Percentiles rank a stretch among this genome's conserved stretches.
These are phyloP conservation scores for Colletotrichum sublineola DNA, from an alignment of 2,329 filamentous ascomycete genomes.

Conservation along the genomic window DNA sequence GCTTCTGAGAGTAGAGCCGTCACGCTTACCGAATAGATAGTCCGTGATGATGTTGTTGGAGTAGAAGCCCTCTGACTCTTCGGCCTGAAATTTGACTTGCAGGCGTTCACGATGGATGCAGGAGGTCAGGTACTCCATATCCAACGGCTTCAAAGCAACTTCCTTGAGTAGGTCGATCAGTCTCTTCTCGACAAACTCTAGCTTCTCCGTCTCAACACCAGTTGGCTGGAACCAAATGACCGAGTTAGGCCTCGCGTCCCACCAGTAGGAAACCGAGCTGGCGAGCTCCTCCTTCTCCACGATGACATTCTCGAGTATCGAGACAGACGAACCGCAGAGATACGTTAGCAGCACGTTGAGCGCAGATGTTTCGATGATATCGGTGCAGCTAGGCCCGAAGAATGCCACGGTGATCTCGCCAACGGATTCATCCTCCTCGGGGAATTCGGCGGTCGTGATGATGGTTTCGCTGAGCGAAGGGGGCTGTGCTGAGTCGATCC, in stretches of 20 bases:
- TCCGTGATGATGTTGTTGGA: constrained; percentile 89
- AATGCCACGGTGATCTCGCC: constrained; percentile 90
- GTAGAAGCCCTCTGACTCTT: constrained; percentile 85
- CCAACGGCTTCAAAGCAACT: constrained; percentile 82
- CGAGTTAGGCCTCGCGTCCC: constrained; percentile 83
- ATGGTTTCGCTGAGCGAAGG: constrained; percentile 79
- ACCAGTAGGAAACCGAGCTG: constrained; percentile 84
- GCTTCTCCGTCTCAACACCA: constrained; percentile 87
- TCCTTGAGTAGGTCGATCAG: constrained; percentile 87
- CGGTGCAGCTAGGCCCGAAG: constrained; percentile 85
- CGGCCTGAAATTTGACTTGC: constrained; percentile 85
- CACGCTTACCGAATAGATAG: constrained; percentile 88
- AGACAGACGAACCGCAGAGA: constrained; percentile 92
- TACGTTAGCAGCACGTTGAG: constrained; percentile 87
- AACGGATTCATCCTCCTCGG: constrained; percentile 94
- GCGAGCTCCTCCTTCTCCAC: constrained; percentile 95
- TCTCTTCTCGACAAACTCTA: constrained; percentile 85
- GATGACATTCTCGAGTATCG: constrained; percentile 89
- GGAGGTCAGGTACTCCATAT: constrained; percentile 91
- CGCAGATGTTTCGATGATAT: constrained; percentile 77
- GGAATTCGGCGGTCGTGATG: constrained; percentile 87
- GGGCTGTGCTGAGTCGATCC: constrained; percentile 88
- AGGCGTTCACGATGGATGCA: constrained; percentile 86
- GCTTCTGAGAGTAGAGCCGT: constrained; percentile 80
- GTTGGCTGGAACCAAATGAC: constrained; percentile 89